phyloP scores from a whole-genome alignment of 2,329 filamentous ascomycete species.

The Onygena corvina region DNA sequence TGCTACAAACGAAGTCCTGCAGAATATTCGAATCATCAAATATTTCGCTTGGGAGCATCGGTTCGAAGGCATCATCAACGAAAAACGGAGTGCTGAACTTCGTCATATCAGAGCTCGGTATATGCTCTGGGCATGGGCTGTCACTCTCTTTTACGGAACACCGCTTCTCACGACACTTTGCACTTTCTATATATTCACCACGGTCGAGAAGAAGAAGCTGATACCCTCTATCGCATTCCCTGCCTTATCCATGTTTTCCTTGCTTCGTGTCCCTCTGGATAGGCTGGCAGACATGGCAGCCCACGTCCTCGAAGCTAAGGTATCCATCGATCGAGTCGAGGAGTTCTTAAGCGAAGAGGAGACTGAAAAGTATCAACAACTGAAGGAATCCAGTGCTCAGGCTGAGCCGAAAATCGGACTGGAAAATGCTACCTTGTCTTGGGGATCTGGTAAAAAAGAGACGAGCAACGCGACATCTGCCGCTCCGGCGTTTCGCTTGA shows the following conservation, averaged over 20 bases:
- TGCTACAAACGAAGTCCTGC: conserved; percentile 88
- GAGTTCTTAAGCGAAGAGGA: conserved; percentile 88
- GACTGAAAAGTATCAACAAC: conserved; percentile 85
- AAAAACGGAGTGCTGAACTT: conserved; percentile 72
- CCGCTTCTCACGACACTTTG: conserved; percentile 93
- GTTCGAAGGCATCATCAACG: conserved; percentile 74
- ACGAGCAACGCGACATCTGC: conserved; percentile 40
- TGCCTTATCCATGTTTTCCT: conserved; percentile 86
- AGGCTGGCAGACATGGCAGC: conserved; percentile 98
- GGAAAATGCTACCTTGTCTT: conserved; percentile 71
- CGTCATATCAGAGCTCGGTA: conserved; percentile 68
- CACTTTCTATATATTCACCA: conserved; percentile 86
- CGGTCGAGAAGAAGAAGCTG: conserved; percentile 76
- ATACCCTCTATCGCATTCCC: conserved; percentile 92
- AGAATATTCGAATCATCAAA: conserved; percentile 98
- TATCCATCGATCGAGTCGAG: conserved; percentile 92
- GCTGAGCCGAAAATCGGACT: conserved; percentile 72
- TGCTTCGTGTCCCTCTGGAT: conserved; percentile 84
- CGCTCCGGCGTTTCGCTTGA: conserved; percentile 59
- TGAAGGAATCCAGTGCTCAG: conserved; percentile 56
- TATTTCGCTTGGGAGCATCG: conserved; percentile 97
- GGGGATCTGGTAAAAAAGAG: conserved; percentile 51
- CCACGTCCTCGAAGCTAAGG: conserved; percentile 92
- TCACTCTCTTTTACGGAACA: conserved; percentile 92
- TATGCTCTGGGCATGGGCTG: conserved; percentile 80